These are phyloP conservation scores for Aurantiochytrium sp. DNA, from an alignment of 108 stramenopile genomes.

Conservation along the genomic window DNA sequence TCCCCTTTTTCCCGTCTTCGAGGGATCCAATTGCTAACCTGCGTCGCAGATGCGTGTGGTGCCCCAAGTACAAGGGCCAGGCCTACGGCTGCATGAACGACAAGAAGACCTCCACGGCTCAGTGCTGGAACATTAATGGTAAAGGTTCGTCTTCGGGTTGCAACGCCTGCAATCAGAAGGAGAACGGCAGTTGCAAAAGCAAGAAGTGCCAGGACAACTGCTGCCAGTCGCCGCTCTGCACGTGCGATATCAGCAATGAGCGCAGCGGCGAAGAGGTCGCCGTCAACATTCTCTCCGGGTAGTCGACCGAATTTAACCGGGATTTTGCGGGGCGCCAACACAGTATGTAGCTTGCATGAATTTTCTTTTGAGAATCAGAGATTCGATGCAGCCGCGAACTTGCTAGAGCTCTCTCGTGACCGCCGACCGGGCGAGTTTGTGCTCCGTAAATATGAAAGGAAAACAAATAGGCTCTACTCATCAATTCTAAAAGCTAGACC, in stretches of 20 bases:
- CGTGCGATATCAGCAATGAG: neutral
- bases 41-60: neutral
- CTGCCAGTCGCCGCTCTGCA: conserved; percentile 3
- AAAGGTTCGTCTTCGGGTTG: neutral
- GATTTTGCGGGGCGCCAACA: no score
- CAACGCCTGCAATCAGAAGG: neutral
- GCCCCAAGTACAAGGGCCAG: neutral
- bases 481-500: no score
- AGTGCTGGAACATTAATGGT: conserved; percentile 2
- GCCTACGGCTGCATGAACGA: conserved; percentile 17
- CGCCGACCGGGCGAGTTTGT: no score
- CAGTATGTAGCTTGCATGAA: no score
- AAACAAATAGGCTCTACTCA: no score
- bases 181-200: neutral
- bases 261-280: neutral
- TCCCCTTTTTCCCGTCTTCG: no score
- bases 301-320: no score
- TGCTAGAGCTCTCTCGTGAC: no score
- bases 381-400: no score
- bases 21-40: no score
- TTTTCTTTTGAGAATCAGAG: no score
- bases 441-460: no score
- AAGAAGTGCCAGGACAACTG: neutral
- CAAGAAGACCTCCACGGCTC: neutral
- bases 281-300: neutral